These are phyloP conservation scores for Xerocomus amazonicus DNA, from an alignment of 1,284 basidiomycete genomes.

Conservation along the genomic window DNA sequence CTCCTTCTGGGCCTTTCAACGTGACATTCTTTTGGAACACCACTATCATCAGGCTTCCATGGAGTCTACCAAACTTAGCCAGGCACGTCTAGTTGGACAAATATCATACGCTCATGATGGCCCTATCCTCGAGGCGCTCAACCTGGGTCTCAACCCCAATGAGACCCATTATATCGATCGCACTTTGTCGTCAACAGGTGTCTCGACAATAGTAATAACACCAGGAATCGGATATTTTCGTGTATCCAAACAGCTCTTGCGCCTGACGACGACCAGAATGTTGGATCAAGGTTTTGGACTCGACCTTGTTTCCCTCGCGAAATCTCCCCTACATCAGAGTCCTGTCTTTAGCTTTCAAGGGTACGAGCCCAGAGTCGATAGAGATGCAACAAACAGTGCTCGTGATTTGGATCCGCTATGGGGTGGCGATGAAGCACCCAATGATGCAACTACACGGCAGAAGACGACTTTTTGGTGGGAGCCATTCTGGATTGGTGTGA, in stretches of 20 bases:
- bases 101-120: slow-evolving; percentile 91
- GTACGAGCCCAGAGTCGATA: slow-evolving; percentile 47
- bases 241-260: slow-evolving; percentile 86
- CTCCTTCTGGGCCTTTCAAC: slow-evolving; percentile 84
- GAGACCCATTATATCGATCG: slow-evolving; percentile 97
- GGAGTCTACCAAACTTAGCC: slow-evolving; percentile 43
- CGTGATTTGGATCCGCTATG: slow-evolving; percentile 75
- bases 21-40: slow-evolving; percentile 83
- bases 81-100: slow-evolving; percentile 72
- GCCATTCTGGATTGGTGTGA: slow-evolving; percentile 78
- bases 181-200: slow-evolving; percentile 89
- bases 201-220: slow-evolving; percentile 83
- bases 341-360: slow-evolving; percentile 84
- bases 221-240: slow-evolving; percentile 94
- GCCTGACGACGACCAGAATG: slow-evolving; percentile 93
- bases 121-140: slow-evolving; percentile 91
- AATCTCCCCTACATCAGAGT: slow-evolving; percentile 89
- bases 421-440: slow-evolving; percentile 60
- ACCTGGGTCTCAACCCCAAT: slow-evolving; percentile 88
- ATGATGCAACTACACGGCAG: slow-evolving; percentile 35
- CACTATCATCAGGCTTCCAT: slow-evolving; percentile 71
- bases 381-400: slow-evolving; percentile 43
- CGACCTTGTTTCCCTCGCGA: slow-evolving; percentile 88
- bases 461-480: slow-evolving; percentile 78
- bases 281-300: slow-evolving; percentile 91